Evolutionary conservation across 2,329 filamentous ascomycete genomes (phyloP).

Genomic region (Nemania sp.): DNA sequence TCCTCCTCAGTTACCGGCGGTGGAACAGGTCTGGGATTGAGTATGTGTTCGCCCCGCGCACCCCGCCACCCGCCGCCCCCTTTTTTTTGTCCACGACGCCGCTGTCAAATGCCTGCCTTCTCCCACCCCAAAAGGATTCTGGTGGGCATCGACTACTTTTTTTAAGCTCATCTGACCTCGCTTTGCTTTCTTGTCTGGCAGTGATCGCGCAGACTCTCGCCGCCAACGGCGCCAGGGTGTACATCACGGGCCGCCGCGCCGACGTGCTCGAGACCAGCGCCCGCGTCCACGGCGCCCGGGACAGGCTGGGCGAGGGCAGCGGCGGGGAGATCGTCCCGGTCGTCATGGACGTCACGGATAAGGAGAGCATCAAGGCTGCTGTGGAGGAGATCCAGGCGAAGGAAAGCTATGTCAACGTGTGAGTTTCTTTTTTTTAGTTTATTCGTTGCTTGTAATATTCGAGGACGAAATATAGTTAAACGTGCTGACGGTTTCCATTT

Average conservation of each 20-base stretch:
- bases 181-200: background rate
- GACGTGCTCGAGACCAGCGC: constrained; percentile 48
- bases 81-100: background rate
- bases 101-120: background rate
- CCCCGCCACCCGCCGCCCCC: too few species aligned
- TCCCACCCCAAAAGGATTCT: background rate
- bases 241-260: constrained; percentile 48
- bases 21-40: constrained; percentile 38
- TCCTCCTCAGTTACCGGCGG: constrained; percentile 37
- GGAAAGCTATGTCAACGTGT: constrained; percentile 56
- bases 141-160: background rate
- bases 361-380: constrained; percentile 52
- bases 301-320: constrained; percentile 41
- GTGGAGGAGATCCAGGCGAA: constrained; percentile 56
- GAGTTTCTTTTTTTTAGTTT: constrained; percentile 7
- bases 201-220: constrained; percentile 52
- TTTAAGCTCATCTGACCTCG: constrained; percentile 8
- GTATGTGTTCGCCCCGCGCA: constrained; percentile 26
- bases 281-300: constrained; percentile 51
- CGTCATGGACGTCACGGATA: constrained; percentile 53
- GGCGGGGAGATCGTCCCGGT: constrained; percentile 53
- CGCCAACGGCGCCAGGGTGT: constrained; percentile 47
- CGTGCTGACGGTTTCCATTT: background rate
- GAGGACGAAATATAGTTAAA: background rate
- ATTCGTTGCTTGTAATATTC: background rate